These are phyloP conservation scores for Flaveria sonorensis DNA, from an alignment of 129 eudicot genomes.

Conservation along the genomic window DNA sequence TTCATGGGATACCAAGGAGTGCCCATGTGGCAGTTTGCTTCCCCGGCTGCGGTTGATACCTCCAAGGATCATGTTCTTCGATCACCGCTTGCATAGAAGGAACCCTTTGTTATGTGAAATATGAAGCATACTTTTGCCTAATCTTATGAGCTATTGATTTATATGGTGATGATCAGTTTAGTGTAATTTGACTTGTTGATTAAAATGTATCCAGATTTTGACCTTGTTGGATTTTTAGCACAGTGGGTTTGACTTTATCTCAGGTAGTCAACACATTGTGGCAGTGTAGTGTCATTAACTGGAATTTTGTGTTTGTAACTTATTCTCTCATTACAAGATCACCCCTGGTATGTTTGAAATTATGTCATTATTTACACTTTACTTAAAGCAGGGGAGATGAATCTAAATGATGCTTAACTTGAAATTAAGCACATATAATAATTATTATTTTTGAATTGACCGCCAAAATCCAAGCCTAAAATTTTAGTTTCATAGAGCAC, in stretches of 20 bases:
- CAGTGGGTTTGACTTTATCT: slow-evolving; percentile 22
- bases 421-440: no score
- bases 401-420: no score
- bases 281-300: slow-evolving; percentile 7
- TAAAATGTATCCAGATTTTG: slow-evolving; percentile 34
- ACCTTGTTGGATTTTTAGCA: slow-evolving; percentile 34
- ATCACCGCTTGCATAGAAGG: slow-evolving; percentile 62
- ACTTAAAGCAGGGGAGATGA: no score
- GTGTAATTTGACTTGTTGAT: slow-evolving; percentile 29
- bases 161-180: slow-evolving; percentile 24
- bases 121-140: slow-evolving; percentile 2
- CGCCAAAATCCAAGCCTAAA: no score
- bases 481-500: no score
- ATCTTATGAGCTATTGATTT: slow-evolving; percentile 25
- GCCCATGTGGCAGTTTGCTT: slow-evolving; percentile 79
- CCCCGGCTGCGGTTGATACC: slow-evolving; percentile 67
- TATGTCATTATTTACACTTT: no score
- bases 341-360: no score
- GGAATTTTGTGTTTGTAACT: not conserved
- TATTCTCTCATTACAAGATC: no score
- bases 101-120: slow-evolving; percentile 3
- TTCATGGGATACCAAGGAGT: slow-evolving; percentile 61
- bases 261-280: slow-evolving; percentile 10
- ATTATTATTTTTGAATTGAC: no score
- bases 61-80: slow-evolving; percentile 73